Evolutionary conservation across 208 protist genomes (phyloP).

Genomic region (Leishmania amazonensis): DNA sequence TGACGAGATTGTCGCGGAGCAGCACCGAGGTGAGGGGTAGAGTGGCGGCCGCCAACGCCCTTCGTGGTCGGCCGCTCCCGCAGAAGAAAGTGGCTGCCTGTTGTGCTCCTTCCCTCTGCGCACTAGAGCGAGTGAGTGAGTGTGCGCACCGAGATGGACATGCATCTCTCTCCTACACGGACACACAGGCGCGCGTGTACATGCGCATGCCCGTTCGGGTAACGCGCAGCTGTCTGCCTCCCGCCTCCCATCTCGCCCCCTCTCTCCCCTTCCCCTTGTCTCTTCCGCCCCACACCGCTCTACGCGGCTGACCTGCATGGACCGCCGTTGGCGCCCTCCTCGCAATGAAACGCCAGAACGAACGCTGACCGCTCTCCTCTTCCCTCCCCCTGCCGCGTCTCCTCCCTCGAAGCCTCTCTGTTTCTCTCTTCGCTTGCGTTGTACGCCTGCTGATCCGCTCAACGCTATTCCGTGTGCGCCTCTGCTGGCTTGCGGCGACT

Average conservation of each 20-base stretch:
- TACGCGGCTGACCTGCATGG: neutral
- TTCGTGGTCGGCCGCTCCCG: neutral
- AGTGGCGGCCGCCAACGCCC: too few relatives aligned
- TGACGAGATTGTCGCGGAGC: neutral
- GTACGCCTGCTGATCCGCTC: neutral
- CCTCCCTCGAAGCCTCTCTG: neutral
- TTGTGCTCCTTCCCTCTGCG: neutral
- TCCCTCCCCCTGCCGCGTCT: neutral
- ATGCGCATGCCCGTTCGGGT: neutral
- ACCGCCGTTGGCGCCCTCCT: neutral
- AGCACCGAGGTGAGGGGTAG: neutral
- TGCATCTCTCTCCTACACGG: neutral
- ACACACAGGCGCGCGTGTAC: neutral
- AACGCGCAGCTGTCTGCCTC: neutral
- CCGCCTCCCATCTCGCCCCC: neutral
- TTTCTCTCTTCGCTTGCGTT: neutral
- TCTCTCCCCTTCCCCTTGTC: neutral
- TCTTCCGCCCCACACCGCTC: neutral
- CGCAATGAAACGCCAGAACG: neutral
- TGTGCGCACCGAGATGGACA: neutral
- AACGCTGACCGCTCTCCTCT: neutral
- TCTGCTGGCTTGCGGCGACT: neutral
- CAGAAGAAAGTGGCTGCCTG: neutral
- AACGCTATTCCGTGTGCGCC: neutral
- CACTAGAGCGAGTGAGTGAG: neutral